Percentiles rank a stretch among this genome's conserved stretches.
Conservation (phyloP, 1,139 yeast genomes). For the Cylindricascospora bacillispora region DNA sequence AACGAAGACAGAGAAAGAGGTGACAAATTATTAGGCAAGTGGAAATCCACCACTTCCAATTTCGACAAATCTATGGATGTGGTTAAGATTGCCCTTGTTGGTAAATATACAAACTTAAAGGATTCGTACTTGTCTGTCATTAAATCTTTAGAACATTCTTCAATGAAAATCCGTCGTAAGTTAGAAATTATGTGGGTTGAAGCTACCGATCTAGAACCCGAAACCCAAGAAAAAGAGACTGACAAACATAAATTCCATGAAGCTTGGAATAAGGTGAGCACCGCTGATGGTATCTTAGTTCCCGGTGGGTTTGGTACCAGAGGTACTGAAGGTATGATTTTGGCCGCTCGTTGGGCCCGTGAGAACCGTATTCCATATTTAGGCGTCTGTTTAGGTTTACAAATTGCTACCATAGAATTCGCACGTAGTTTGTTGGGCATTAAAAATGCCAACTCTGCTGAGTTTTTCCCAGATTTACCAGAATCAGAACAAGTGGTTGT, state of each 20-base stretch:
- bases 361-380: slow-evolving; percentile 86
- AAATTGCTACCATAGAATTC: slow-evolving; percentile 91
- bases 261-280: slow-evolving; percentile 90
- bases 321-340: slow-evolving; percentile 97
- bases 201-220: slow-evolving; percentile 77
- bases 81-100: slow-evolving; percentile 91
- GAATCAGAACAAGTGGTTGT: slow-evolving; percentile 73
- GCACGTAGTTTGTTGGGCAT: slow-evolving; percentile 70
- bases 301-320: slow-evolving; percentile 98
- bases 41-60: slow-evolving; percentile 68
- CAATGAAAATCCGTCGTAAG: slow-evolving; percentile 77
- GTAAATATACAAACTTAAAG: slow-evolving; percentile 90
- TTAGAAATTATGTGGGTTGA: slow-evolving; percentile 93
- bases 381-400: slow-evolving; percentile 97
- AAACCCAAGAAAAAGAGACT: slow-evolving; percentile 39
- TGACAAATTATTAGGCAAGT: slow-evolving; percentile 51
- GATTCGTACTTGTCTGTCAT: slow-evolving; percentile 93
- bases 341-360: slow-evolving; percentile 96
- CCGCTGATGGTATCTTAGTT: slow-evolving; percentile 92
- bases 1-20: slow-evolving; percentile 53
- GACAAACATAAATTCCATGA: slow-evolving; percentile 75
- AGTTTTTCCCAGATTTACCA: slow-evolving; percentile 47
- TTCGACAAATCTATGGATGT: slow-evolving; percentile 75
- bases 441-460: slow-evolving; percentile 67
- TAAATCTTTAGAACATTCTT: slow-evolving; percentile 88